These are phyloP conservation scores for Aureobasidium mangrovei DNA, from an alignment of 2,329 filamentous ascomycete species.

Conservation along the genomic window DNA sequence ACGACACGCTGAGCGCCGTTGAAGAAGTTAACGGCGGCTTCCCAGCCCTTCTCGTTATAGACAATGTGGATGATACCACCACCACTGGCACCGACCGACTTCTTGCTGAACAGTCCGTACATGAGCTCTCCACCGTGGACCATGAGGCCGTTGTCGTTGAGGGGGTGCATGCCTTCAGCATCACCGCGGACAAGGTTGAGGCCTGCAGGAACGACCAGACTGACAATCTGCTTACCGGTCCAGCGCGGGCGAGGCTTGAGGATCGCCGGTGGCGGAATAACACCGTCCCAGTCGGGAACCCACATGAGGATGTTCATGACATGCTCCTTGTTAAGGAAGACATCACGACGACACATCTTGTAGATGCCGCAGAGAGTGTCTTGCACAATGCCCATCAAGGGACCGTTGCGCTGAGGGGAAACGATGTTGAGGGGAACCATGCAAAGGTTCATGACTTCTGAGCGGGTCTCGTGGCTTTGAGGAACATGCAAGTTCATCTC, in stretches of 20 bases:
- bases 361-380: slow-evolving; percentile 94
- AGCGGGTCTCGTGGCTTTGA: slow-evolving; percentile 91
- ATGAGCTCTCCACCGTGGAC: slow-evolving; percentile 83
- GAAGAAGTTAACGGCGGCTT: slow-evolving; percentile 86
- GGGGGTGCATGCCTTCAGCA: slow-evolving; percentile 47
- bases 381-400: slow-evolving; percentile 98
- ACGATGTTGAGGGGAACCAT: slow-evolving; percentile 99
- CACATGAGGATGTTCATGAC: slow-evolving; percentile 97
- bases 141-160: slow-evolving; percentile 68
- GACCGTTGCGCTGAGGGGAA: slow-evolving; percentile 91
- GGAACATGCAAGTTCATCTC: slow-evolving; percentile 99
- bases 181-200: slow-evolving; percentile 63
- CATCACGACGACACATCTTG: slow-evolving; percentile 89
- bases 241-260: slow-evolving; percentile 84
- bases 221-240: slow-evolving; percentile 97
- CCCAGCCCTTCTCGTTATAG: slow-evolving; percentile 86
- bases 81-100: slow-evolving; percentile 79
- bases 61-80: slow-evolving; percentile 92
- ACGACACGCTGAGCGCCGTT: slow-evolving; percentile 91
- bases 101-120: slow-evolving; percentile 87
- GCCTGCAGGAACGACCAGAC: slow-evolving; percentile 79
- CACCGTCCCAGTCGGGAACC: slow-evolving; percentile 95
- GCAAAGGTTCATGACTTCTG: slow-evolving; percentile 88
- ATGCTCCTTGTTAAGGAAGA: slow-evolving; percentile 79
- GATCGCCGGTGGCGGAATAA: slow-evolving; percentile 89